These are phyloP conservation scores for Pseudogymnoascus sp. DNA, from an alignment of 2,329 filamentous ascomycete genomes.

Conservation along the genomic window DNA sequence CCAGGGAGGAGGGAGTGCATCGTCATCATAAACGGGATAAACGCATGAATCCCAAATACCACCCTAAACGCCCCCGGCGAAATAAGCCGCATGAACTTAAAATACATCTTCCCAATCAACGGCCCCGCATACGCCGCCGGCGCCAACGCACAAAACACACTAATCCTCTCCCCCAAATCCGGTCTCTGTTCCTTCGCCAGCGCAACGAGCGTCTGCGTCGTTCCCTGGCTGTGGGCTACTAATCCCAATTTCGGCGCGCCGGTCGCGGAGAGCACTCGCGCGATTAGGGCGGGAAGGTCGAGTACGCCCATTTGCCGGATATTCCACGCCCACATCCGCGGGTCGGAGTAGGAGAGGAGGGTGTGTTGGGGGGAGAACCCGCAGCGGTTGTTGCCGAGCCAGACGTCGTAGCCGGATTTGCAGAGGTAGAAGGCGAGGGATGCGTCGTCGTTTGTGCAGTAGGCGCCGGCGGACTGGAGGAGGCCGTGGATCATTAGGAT, in stretches of 20 bases:
- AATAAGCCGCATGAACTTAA: conserved; percentile 82
- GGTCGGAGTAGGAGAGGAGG: conserved; percentile 62
- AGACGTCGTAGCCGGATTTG: conserved; percentile 89
- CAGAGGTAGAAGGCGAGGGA: conserved; percentile 86
- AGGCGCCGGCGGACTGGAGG: conserved; percentile 79
- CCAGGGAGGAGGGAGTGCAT: conserved; percentile 63
- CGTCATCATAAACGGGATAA: conserved; percentile 88
- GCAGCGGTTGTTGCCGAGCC: conserved; percentile 89
- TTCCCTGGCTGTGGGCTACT: conserved; percentile 84
- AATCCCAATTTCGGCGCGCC: conserved; percentile 75
- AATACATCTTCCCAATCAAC: conserved; percentile 76
- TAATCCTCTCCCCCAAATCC: conserved; percentile 71
- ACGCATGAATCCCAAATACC: conserved; percentile 85
- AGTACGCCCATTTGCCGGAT: conserved; percentile 89
- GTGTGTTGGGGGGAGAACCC: conserved; percentile 73
- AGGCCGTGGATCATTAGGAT: conserved; percentile 82
- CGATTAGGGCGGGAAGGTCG: conserved; percentile 73
- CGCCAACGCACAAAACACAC: conserved; percentile 83
- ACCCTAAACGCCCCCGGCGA: conserved; percentile 66
- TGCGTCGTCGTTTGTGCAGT: conserved; percentile 82
- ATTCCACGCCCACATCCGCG: conserved; percentile 95
- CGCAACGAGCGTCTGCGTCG: conserved; percentile 78
- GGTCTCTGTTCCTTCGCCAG: conserved; percentile 85
- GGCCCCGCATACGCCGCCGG: conserved; percentile 86
- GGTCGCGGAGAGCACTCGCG: conserved; percentile 71